phyloP scores from a whole-genome alignment of 2,329 filamentous ascomycete genomes.

The Pseudogymnoascus sp. region DNA sequence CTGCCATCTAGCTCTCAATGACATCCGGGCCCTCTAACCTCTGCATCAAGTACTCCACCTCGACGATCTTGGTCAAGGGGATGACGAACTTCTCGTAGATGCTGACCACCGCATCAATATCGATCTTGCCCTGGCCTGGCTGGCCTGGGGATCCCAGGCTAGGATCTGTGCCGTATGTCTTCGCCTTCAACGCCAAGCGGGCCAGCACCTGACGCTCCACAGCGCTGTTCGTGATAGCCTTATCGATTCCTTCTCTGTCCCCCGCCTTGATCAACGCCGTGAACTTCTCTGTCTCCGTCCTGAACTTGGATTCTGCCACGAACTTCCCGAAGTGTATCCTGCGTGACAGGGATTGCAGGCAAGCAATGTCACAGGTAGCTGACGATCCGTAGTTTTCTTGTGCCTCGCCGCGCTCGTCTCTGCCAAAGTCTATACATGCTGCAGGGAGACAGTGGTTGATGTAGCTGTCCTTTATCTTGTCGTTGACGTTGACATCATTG shows the following conservation, averaged over 20 bases:
- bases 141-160: constrained; percentile 44
- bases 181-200: constrained; percentile 76
- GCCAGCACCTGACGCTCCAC: constrained; percentile 92
- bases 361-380: constrained; percentile 83
- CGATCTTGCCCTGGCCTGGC: constrained; percentile 66
- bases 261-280: constrained; percentile 72
- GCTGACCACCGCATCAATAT: constrained; percentile 79
- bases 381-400: constrained; percentile 94
- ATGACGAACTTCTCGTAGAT: constrained; percentile 95
- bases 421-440: constrained; percentile 71
- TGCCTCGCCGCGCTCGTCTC: constrained; percentile 70
- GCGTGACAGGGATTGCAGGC: constrained; percentile 80
- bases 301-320: constrained; percentile 93
- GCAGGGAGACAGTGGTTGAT: constrained; percentile 73
- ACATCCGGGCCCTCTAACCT: constrained; percentile 48
- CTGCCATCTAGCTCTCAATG: constrained; percentile 6
- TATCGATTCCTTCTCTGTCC: constrained; percentile 74
- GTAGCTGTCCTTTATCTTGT: constrained; percentile 79
- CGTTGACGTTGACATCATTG: constrained; percentile 87
- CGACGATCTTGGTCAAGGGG: constrained; percentile 93
- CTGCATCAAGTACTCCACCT: constrained; percentile 98
- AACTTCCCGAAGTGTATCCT: constrained; percentile 98
- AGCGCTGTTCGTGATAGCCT: constrained; percentile 79
- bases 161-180: constrained; percentile 89
- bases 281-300: constrained; percentile 71